phyloP scores from a whole-genome alignment of 2,329 filamentous ascomycete genomes.

The Sporothrix globosa region DNA sequence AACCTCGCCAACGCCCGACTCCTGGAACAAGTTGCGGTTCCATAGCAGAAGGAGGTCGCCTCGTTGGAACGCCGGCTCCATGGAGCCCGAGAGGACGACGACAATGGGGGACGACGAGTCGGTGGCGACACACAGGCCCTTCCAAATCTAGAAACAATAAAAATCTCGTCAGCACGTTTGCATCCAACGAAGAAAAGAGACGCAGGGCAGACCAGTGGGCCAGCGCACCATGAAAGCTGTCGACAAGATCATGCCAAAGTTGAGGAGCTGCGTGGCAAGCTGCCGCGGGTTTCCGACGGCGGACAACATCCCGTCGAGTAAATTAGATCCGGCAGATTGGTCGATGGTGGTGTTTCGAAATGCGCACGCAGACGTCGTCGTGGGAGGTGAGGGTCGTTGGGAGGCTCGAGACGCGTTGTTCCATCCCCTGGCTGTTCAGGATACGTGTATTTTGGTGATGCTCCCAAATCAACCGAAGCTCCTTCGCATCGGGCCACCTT shows the following conservation, averaged over 20 bases:
- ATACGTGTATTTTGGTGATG: slow-evolving; percentile 21
- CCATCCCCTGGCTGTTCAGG: slow-evolving; percentile 11
- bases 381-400: neutral
- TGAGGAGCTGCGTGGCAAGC: slow-evolving; percentile 78
- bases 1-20: slow-evolving; percentile 56
- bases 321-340: neutral
- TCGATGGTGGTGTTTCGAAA: neutral
- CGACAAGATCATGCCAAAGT: slow-evolving; percentile 86
- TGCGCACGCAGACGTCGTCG: neutral
- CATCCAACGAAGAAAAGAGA: neutral
- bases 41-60: slow-evolving; percentile 76
- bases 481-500: slow-evolving; percentile 23
- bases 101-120: slow-evolving; percentile 79
- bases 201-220: neutral
- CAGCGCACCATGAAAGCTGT: slow-evolving; percentile 81
- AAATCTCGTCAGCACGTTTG: neutral
- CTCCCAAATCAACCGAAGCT: slow-evolving; percentile 2
- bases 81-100: slow-evolving; percentile 80
- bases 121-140: slow-evolving; percentile 77
- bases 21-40: slow-evolving; percentile 67
- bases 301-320: slow-evolving; percentile 62
- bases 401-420: slow-evolving; percentile 9
- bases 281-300: slow-evolving; percentile 76
- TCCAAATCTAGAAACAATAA: slow-evolving; percentile 67
- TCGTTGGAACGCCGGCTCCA: slow-evolving; percentile 81